Percentiles rank a stretch among this genome's conserved stretches.
Evolutionary conservation across 2,329 filamentous ascomycete species (phyloP).

Genomic region (Colletotrichum simmondsii): DNA sequence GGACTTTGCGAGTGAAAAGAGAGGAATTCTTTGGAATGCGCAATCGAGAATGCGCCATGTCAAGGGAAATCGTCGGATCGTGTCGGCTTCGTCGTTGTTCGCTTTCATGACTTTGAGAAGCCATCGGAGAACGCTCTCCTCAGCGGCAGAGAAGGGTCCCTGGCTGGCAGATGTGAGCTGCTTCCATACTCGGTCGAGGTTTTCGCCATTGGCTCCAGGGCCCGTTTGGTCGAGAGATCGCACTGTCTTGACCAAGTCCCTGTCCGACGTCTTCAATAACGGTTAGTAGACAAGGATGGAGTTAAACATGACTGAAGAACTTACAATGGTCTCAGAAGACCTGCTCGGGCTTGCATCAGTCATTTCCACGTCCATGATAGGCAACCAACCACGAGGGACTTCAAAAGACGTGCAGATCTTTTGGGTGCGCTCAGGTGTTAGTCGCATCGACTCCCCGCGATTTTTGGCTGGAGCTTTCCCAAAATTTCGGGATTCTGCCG

Average conservation of each 20-base stretch:
- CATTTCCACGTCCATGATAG: slow-evolving; percentile 33
- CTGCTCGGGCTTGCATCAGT: slow-evolving; percentile 2
- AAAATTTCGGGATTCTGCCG: slow-evolving; percentile 62
- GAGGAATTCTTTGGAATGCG: slow-evolving; percentile 73
- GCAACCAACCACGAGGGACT: not conserved
- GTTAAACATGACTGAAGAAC: not conserved
- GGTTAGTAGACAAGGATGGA: not conserved
- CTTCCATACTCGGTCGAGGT: slow-evolving; percentile 61
- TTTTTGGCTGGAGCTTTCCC: slow-evolving; percentile 38
- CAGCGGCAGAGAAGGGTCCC: slow-evolving; percentile 61
- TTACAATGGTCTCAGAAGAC: slow-evolving; percentile 21
- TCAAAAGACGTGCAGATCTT: not conserved
- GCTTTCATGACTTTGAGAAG: slow-evolving; percentile 71
- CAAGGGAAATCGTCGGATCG: slow-evolving; percentile 64
- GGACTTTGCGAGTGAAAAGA: slow-evolving; percentile 76
- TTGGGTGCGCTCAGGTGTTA: not conserved
- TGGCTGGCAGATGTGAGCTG: slow-evolving; percentile 55
- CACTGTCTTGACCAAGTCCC: slow-evolving; percentile 61
- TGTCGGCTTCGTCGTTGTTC: slow-evolving; percentile 55
- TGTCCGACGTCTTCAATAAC: slow-evolving; percentile 37
- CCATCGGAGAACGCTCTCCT: slow-evolving; percentile 70
- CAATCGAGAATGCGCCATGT: slow-evolving; percentile 72
- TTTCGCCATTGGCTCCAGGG: slow-evolving; percentile 55
- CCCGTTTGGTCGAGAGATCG: slow-evolving; percentile 66
- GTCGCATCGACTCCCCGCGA: slow-evolving; percentile 20